phyloP scores from a whole-genome alignment of 106 monocot species.

The Allium fistulosum region DNA sequence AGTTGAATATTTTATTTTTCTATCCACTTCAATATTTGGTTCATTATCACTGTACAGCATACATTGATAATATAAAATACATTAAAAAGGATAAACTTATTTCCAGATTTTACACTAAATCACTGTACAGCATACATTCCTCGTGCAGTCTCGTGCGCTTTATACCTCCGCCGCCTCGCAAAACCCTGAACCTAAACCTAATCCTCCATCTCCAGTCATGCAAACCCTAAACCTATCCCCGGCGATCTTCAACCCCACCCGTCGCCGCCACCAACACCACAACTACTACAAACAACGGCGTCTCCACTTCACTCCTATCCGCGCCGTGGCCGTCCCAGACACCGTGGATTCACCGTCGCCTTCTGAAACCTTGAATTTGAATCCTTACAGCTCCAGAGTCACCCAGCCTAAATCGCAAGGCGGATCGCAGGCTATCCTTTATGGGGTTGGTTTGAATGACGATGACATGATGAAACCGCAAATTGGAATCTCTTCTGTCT shows the following conservation, averaged over 20 bases:
- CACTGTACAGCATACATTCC: too few relatives aligned
- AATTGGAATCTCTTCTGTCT: slow-evolving; percentile 91
- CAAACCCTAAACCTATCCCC: slow-evolving; percentile 17
- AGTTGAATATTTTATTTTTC: too few relatives aligned
- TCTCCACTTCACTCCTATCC: slow-evolving; percentile 13
- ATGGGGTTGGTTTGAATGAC: slow-evolving; percentile 84
- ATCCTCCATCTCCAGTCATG: slow-evolving; percentile 13
- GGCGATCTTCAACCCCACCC: not conserved
- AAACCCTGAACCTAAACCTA: not conserved
- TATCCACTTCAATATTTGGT: too few relatives aligned
- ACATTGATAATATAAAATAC: too few relatives aligned
- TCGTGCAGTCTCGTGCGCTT: not conserved
- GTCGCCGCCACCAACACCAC: slow-evolving; percentile 3
- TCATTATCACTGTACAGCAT: too few relatives aligned
- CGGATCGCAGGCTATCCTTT: slow-evolving; percentile 87
- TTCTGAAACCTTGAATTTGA: slow-evolving; percentile 36
- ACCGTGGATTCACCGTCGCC: slow-evolving; percentile 19
- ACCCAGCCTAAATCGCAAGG: slow-evolving; percentile 97
- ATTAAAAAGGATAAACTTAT: too few relatives aligned
- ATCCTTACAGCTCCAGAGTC: slow-evolving; percentile 85
- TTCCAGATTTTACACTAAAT: too few relatives aligned
- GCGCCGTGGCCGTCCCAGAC: slow-evolving; percentile 8
- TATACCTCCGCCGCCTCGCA: not conserved
- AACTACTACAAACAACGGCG: not conserved
- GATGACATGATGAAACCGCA: slow-evolving; percentile 86